Evolutionary conservation across 2,329 filamentous ascomycete genomes (phyloP).

Genomic region (Ophiosphaerella korrae): DNA sequence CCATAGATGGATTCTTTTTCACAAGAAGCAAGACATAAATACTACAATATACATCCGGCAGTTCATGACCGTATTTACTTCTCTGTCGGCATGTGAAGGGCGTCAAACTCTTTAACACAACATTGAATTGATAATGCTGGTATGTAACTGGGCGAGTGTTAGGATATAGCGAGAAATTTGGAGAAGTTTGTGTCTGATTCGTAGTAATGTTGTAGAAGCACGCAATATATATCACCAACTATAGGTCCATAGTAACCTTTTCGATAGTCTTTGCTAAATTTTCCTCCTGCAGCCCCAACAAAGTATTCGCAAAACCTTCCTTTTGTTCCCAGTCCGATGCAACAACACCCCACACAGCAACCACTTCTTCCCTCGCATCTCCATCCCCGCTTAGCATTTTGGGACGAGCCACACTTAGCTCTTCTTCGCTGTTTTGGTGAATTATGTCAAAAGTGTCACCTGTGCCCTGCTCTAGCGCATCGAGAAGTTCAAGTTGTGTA

Average conservation of each 20-base stretch:
- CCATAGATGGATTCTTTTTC: no score
- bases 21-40: no score
- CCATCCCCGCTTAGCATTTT: constrained; percentile 42
- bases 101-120: no score
- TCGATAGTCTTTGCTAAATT: constrained; percentile 37
- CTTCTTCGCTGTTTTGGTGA: constrained; percentile 43
- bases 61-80: no score
- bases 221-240: no score
- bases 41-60: no score
- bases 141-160: no score
- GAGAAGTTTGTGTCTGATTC: no score
- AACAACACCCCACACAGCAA: constrained; percentile 42
- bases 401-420: constrained; percentile 28
- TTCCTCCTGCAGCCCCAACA: constrained; percentile 40
- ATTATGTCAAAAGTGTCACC: constrained; percentile 58
- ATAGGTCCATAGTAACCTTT: constrained; percentile 26
- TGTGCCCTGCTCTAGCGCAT: constrained; percentile 59
- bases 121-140: no score
- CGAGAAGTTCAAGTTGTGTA: constrained; percentile 64
- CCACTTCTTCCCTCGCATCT: constrained; percentile 40
- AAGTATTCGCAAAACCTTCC: constrained; percentile 37
- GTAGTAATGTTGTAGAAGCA: no score
- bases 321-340: constrained; percentile 41
- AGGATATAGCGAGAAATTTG: no score
- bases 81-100: no score